Conservation (phyloP, 139 green algal species). For the Protoeuglena noctilucae region DNA sequence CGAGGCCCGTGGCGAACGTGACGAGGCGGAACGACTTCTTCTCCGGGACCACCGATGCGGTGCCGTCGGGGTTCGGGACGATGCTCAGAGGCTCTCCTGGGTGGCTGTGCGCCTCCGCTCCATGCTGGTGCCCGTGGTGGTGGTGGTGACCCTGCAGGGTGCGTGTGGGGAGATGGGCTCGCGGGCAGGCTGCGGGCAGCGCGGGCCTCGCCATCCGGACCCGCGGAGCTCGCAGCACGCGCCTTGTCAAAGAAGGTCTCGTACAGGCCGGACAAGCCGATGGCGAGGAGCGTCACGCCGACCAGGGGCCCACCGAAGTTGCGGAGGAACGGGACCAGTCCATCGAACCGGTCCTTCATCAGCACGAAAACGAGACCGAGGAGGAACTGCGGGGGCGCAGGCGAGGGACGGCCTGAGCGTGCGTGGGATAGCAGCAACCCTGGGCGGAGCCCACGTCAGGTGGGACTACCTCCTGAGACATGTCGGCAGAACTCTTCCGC, state of each 20-base stretch:
- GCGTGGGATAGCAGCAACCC: no score
- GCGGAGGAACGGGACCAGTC: conserved; percentile 50
- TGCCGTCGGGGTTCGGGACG: no score
- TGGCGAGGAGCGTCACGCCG: conserved; percentile 78
- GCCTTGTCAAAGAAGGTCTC: conserved; percentile 51
- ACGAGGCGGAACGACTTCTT: conserved; percentile 30
- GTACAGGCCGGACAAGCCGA: conserved; percentile 75
- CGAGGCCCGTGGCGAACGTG: conserved; percentile 82
- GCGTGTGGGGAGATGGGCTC: neutral
- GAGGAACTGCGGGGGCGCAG: conserved; percentile 36
- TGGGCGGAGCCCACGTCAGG: no score
- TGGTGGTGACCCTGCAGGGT: neutral
- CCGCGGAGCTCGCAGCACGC: no score
- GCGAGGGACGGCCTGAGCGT: no score
- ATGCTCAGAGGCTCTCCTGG: no score
- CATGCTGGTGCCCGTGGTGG: conserved; percentile 5
- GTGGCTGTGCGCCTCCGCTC: no score
- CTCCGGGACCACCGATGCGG: conserved; percentile 15
- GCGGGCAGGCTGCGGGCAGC: neutral
- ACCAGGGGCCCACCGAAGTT: conserved; percentile 60
- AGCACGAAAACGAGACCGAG: conserved; percentile 80
- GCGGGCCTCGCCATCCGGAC: neutral
- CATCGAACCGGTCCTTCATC: conserved; percentile 44
- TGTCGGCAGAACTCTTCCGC: no score
- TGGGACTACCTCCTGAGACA: no score